Percentiles rank a stretch among this genome's conserved stretches.
phyloP scores from a whole-genome alignment of 2,329 filamentous ascomycete genomes.

The Colletotrichum sp. region DNA sequence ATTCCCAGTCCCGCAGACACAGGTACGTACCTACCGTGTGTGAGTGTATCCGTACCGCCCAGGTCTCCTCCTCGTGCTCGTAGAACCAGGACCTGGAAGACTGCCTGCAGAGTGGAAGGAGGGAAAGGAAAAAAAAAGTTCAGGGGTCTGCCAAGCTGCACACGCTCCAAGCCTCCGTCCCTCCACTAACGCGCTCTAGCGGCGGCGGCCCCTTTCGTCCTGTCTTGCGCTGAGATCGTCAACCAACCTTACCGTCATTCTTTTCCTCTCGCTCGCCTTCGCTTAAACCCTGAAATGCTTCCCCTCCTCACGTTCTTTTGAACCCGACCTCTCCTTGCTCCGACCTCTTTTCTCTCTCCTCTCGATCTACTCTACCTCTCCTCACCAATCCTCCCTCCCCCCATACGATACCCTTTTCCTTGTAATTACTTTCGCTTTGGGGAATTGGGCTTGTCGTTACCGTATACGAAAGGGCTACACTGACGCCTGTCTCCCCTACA shows the following conservation, averaged over 20 bases:
- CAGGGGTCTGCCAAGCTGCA: slow-evolving; percentile 10
- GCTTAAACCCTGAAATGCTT: slow-evolving; percentile 19
- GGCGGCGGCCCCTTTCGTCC: slow-evolving; percentile 15
- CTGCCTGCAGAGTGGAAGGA: background rate
- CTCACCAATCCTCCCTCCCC: background rate
- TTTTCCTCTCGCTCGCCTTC: slow-evolving; percentile 4
- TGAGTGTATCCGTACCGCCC: background rate
- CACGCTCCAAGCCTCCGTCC: slow-evolving; percentile 9
- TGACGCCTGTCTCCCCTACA: background rate
- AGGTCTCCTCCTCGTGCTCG: background rate
- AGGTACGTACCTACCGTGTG: background rate
- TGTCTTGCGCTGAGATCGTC: slow-evolving; percentile 11
- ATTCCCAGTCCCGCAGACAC: background rate
- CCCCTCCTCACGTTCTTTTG: slow-evolving; percentile 19
- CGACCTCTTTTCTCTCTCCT: background rate
- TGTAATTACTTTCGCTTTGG: slow-evolving; percentile 15
- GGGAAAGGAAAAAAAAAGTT: background rate
- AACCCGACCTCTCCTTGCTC: slow-evolving; percentile 16
- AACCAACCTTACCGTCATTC: slow-evolving; percentile 9
- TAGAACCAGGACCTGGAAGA: background rate
- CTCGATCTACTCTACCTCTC: slow-evolving; percentile 4
- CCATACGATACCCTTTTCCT: slow-evolving; percentile 18
- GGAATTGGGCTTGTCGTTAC: slow-evolving; percentile 10
- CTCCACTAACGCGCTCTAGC: slow-evolving; percentile 11
- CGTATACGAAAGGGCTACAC: background rate